Conservation (phyloP, 805 yeast genomes). For the Candida easanensis region DNA sequence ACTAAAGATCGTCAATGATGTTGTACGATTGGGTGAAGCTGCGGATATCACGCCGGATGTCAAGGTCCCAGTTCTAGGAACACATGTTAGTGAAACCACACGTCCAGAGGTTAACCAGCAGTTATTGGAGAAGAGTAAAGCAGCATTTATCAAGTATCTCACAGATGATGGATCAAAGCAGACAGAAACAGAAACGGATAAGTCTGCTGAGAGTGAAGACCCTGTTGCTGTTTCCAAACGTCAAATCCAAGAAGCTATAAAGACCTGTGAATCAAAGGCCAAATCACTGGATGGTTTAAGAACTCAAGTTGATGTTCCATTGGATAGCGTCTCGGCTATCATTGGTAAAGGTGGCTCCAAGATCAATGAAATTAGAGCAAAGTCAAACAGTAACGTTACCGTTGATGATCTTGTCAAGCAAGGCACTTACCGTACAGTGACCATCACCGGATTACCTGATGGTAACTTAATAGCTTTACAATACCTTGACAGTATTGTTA, state of each 20-base stretch:
- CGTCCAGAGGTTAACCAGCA: constrained; percentile 14
- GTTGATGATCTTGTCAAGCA: constrained; percentile 15
- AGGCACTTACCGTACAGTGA: constrained; percentile 11
- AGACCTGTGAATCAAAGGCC: constrained; percentile 9
- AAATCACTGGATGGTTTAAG: constrained; percentile 10
- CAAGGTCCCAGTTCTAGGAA: constrained; percentile 12
- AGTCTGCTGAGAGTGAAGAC: constrained; percentile 1
- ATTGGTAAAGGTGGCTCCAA: constrained; percentile 18
- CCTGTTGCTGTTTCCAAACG: constrained; percentile 5
- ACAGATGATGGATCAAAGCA: constrained; percentile 4
- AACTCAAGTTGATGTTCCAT: constrained; percentile 17
- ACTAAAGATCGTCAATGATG: not conserved
- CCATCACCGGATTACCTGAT: constrained; percentile 17
- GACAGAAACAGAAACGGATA: not conserved
- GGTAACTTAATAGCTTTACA: constrained; percentile 17
- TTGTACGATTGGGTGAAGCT: not conserved
- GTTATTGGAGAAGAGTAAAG: constrained; percentile 11
- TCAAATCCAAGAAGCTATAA: constrained; percentile 11
- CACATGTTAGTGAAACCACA: not conserved
- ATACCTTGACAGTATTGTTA: constrained; percentile 3
- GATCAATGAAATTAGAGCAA: constrained; percentile 20
- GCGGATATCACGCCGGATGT: constrained; percentile 6
- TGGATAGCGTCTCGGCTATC: constrained; percentile 12
- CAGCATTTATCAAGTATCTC: constrained; percentile 6
- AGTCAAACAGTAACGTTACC: constrained; percentile 19